A percentile compares a stretch with the other conserved stretches of the same genome.
phyloP scores from a whole-genome alignment of 306 rosid genomes.

The Quercus dentata region DNA sequence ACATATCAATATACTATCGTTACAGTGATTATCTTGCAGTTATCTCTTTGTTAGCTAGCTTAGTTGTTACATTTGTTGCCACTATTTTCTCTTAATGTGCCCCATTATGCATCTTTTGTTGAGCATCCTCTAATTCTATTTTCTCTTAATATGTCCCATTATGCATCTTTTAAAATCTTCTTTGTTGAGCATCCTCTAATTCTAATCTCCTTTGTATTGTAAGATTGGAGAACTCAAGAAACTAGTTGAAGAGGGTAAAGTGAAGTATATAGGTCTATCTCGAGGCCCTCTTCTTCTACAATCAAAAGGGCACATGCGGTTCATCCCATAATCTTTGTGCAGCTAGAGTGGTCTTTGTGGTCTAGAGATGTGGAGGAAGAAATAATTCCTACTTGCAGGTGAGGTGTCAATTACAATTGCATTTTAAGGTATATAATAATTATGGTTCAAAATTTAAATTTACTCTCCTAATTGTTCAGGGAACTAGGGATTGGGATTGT shows the following conservation, averaged over 20 bases:
- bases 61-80: neutral
- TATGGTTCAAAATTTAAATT: neutral
- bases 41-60: too few species aligned
- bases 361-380: conserved; percentile 62
- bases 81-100: neutral
- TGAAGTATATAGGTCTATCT: conserved; percentile 57
- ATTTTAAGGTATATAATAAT: neutral
- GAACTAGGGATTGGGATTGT: conserved; percentile 69
- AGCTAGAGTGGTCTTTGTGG: conserved; percentile 69
- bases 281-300: conserved; percentile 70
- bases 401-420: neutral
- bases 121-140: too few species aligned
- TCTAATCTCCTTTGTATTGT: neutral
- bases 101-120: too few species aligned
- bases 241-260: conserved; percentile 59
- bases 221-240: conserved; percentile 72
- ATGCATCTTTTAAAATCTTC: too few species aligned
- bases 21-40: too few species aligned
- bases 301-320: conserved; percentile 76
- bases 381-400: conserved; percentile 61
- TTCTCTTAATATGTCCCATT: too few species aligned
- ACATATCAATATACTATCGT: too few species aligned
- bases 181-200: neutral
- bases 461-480: conserved; percentile 4
- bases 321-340: conserved; percentile 63